Percentiles rank a stretch among this genome's conserved stretches.
These are phyloP conservation scores for Posidonia oceanica DNA, from an alignment of 116 monocot genomes.

Conservation along the genomic window DNA sequence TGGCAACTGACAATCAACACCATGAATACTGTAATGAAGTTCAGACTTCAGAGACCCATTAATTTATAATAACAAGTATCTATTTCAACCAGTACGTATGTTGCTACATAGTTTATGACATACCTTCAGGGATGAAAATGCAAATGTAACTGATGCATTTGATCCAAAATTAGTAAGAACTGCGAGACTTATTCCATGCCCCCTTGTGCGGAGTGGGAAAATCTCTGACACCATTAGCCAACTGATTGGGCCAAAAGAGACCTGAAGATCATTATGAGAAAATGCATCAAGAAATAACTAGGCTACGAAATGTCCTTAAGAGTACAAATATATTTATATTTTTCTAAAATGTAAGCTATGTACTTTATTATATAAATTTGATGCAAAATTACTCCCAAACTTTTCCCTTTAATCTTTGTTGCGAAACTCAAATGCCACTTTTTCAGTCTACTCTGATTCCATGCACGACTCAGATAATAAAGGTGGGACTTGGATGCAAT, in stretches of 20 bases:
- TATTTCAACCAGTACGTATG: not conserved
- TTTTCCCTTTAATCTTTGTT: no score
- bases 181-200: conserved; percentile 87
- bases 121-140: conserved; percentile 86
- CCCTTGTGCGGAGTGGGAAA: conserved; percentile 83
- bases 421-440: no score
- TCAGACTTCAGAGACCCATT: not conserved
- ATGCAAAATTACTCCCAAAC: no score
- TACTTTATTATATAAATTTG: no score
- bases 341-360: no score
- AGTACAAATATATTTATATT: no score
- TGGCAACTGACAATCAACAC: no score
- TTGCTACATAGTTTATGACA: not conserved
- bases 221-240: conserved; percentile 99
- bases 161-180: conserved; percentile 90
- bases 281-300: not conserved
- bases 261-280: conserved; percentile 26
- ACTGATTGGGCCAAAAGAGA: conserved; percentile 97
- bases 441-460: no score
- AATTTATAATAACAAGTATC: not conserved
- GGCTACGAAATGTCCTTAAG: no score
- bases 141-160: conserved; percentile 90
- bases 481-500: no score
- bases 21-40: no score
- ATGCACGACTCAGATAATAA: no score